phyloP scores from a whole-genome alignment of 495 filamentous ascomycete genomes.

The Talaromyces liani region DNA sequence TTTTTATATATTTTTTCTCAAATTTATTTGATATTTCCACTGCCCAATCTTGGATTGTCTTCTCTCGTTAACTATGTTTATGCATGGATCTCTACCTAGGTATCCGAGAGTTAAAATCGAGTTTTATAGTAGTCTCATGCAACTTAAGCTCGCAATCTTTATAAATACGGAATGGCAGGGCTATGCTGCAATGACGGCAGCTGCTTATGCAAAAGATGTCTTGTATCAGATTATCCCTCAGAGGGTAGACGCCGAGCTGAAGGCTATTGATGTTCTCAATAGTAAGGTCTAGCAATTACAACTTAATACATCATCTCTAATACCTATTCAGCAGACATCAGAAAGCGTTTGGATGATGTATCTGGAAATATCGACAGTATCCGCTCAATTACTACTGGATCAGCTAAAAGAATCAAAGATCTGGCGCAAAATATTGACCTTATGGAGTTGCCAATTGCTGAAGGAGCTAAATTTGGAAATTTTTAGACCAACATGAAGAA shows the following conservation, averaged over 20 bases:
- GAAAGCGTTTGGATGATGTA: not conserved
- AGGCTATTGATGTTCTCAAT: not conserved
- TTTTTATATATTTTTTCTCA: too few relatives aligned
- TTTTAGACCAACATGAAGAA: constrained; percentile 13
- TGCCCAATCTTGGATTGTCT: too few relatives aligned
- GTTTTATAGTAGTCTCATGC: too few relatives aligned
- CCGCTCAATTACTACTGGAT: not conserved
- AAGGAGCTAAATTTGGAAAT: constrained; percentile 14
- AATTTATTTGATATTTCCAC: too few relatives aligned
- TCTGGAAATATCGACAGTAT: not conserved
- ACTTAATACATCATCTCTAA: not conserved
- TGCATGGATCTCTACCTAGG: too few relatives aligned
- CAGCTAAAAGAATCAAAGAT: not conserved
- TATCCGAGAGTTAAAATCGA: too few relatives aligned
- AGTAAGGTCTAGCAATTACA: not conserved
- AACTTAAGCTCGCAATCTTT: too few relatives aligned
- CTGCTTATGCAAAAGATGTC: not conserved
- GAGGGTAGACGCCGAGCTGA: not conserved
- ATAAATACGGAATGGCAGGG: not conserved
- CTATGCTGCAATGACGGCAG: not conserved
- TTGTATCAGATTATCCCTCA: not conserved
- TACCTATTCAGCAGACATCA: not conserved
- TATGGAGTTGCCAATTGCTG: not conserved
- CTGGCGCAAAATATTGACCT: not conserved
- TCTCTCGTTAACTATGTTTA: too few relatives aligned